A percentile compares a stretch with the other conserved stretches of the same genome.
phyloP scores from a whole-genome alignment of 371 early-diverging fungal genomes.

The Circinella umbellata region DNA sequence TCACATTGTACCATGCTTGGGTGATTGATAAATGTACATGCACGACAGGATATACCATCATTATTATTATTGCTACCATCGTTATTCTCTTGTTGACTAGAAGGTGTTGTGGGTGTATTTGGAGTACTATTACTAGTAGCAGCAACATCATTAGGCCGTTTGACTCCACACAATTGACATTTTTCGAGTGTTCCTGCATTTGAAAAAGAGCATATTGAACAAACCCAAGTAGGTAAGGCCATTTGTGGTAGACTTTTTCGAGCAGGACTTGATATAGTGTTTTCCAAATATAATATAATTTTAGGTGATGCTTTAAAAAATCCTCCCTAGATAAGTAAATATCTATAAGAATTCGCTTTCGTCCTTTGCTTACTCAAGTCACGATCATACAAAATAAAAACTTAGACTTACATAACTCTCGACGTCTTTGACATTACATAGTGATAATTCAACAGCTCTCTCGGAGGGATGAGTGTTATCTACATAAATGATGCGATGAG shows the following conservation, averaged over 20 bases:
- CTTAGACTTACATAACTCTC: conserved; percentile 58
- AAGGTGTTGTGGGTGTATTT: conserved; percentile 5
- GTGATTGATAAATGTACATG: conserved; percentile 89
- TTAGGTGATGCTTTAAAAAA: conserved; percentile 74
- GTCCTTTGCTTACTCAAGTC: too few relatives aligned
- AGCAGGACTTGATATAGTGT: neutral
- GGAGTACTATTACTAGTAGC: neutral
- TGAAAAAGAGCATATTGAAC: conserved; percentile 73
- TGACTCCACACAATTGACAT: conserved; percentile 82
- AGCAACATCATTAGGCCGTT: conserved; percentile 4
- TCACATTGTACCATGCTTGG: conserved; percentile 80
- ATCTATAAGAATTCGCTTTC: neutral
- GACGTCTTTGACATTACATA: conserved; percentile 53
- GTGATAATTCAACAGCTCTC: conserved; percentile 60
- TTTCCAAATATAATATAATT: conserved; percentile 52
- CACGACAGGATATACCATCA: conserved; percentile 45
- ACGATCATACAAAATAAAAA: neutral
- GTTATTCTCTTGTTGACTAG: conserved; percentile 10
- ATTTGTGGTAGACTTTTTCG: conserved; percentile 22
- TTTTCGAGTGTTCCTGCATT: conserved; percentile 56
- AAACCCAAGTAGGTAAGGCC: conserved; percentile 64
- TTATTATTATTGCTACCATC: neutral
- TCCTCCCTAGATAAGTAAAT: conserved; percentile 49
- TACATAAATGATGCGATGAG: conserved; percentile 80
- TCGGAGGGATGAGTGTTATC: conserved; percentile 61